Percentiles rank a stretch among this genome's conserved stretches.
These are phyloP conservation scores for Laguncularia racemosa DNA, from an alignment of 345 rosid species.

Conservation along the genomic window DNA sequence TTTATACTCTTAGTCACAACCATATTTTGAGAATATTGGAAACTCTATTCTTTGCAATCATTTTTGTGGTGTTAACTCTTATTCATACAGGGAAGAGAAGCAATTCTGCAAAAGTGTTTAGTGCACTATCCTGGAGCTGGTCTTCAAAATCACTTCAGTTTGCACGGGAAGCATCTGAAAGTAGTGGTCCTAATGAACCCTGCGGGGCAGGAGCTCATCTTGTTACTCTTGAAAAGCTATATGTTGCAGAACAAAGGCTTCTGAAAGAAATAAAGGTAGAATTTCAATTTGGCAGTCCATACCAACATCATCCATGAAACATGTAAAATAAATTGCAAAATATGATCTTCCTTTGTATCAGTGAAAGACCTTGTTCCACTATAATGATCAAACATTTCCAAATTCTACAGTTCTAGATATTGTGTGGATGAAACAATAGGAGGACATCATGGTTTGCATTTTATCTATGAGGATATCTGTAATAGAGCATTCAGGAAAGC, in stretches of 20 bases:
- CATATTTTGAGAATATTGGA: background rate
- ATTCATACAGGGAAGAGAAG: slow-evolving; percentile 60
- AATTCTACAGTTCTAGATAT: too few species aligned
- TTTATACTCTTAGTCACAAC: background rate
- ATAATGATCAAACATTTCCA: too few species aligned
- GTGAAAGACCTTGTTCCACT: too few species aligned
- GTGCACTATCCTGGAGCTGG: slow-evolving; percentile 90
- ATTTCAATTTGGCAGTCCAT: slow-evolving; percentile 10
- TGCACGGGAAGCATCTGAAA: slow-evolving; percentile 30
- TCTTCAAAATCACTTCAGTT: slow-evolving; percentile 68
- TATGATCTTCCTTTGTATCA: too few species aligned
- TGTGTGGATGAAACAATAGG: too few species aligned
- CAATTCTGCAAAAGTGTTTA: slow-evolving; percentile 79
- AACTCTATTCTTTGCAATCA: background rate
- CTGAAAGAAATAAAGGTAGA: slow-evolving; percentile 73
- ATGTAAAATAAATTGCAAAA: too few species aligned
- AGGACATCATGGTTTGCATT: too few species aligned
- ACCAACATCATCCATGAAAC: background rate
- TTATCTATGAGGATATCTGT: too few species aligned
- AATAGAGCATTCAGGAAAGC: too few species aligned
- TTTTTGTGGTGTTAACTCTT: background rate
- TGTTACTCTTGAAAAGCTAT: slow-evolving; percentile 66
- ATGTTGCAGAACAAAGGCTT: slow-evolving; percentile 69
- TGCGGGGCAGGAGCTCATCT: slow-evolving; percentile 87
- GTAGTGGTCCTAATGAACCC: slow-evolving; percentile 41